Evolutionary conservation across 2,329 filamentous ascomycete genomes (phyloP), one percentile per base, ranked within the genome.

Genomic region (Aphanoascus verrucosus): DNA sequence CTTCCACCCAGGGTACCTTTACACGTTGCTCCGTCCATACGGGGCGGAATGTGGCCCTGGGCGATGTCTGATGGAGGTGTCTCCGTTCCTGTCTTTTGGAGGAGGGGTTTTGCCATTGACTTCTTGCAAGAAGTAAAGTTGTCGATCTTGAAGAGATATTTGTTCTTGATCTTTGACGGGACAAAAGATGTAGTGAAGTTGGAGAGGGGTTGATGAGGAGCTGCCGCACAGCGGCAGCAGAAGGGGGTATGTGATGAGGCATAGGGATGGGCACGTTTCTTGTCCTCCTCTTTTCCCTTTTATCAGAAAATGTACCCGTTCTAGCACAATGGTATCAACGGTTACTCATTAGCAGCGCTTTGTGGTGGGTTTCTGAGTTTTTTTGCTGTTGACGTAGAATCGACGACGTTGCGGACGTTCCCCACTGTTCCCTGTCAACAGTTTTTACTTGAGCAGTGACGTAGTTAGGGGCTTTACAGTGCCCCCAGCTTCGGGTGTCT

Each of bases 1-100:
- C 83, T 59, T 85, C 80, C 40, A 86, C 77, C 80, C 83, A 86
- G 28, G 83, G 82, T n/a, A 77, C 83, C 56, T 79, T 78, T 6
- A 83, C 78, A 43, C 80, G 72, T 69, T 78, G 77, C 15, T 76
- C 75, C 47, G 79, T 80, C 69, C 69, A 71, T 14, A 52, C 49
- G 6, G 49, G 49, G 15, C 49, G 49, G 17, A 52, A 52, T 1
- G 49, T 52, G 11, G 59, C 60, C 45, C 61, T 61, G 19, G 53
- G 49, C 12, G 57, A 58, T 31, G 62, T 66, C 32, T 60, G 56
- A 50, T 68, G 65, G 40, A 70, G 66, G 12, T 63, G 47, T 37
- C 61, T 58, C 6, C 9, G 54, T 11, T 23, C 5, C 6, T 15
- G 31, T n/a, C 28, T 28, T n/a, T 43, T 12, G 40, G 4, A 6